Evolutionary conservation across 2,329 filamentous ascomycete genomes (phyloP).

Genomic region (Didymosphaeria variabile): DNA sequence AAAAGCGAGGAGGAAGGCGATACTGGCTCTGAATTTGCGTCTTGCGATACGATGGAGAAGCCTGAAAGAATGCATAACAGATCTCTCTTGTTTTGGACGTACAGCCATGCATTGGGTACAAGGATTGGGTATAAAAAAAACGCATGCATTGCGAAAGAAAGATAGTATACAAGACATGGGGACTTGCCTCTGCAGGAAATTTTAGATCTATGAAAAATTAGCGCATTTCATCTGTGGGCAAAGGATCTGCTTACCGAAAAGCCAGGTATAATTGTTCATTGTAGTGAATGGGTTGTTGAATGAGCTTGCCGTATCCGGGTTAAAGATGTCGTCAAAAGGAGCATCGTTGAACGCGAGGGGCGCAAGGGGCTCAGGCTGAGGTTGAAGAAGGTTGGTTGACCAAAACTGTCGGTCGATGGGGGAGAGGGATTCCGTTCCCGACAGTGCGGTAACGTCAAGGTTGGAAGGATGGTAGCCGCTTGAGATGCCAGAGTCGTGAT

Average conservation of each 20-base stretch:
- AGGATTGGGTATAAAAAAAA: no score
- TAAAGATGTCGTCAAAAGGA: constrained; percentile 64
- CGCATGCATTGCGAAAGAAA: no score
- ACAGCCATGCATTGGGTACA: no score
- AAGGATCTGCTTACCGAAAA: neutral
- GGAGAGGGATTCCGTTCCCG: constrained; percentile 32
- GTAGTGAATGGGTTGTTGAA: constrained; percentile 74
- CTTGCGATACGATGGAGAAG: no score
- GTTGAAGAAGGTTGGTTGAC: constrained; percentile 40
- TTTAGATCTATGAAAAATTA: no score
- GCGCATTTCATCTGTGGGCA: no score
- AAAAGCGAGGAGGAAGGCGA: no score
- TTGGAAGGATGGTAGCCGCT: constrained; percentile 29
- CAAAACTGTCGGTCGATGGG: constrained; percentile 43
- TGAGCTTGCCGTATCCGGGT: constrained; percentile 68
- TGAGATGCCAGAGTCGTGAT: constrained; percentile 39
- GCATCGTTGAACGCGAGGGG: constrained; percentile 41
- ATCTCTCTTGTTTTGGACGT: no score
- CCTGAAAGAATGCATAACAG: no score
- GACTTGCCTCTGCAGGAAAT: no score
- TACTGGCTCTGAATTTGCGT: no score
- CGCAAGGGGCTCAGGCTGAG: constrained; percentile 36
- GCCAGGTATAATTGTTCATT: constrained; percentile 66
- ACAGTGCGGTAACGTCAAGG: constrained; percentile 29
- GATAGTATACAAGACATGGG: no score